A percentile compares a stretch with the other conserved stretches of the same genome.
These are phyloP conservation scores for Syncephalis fuscata DNA, from an alignment of 371 early-diverging fungal genomes.

Conservation along the genomic window DNA sequence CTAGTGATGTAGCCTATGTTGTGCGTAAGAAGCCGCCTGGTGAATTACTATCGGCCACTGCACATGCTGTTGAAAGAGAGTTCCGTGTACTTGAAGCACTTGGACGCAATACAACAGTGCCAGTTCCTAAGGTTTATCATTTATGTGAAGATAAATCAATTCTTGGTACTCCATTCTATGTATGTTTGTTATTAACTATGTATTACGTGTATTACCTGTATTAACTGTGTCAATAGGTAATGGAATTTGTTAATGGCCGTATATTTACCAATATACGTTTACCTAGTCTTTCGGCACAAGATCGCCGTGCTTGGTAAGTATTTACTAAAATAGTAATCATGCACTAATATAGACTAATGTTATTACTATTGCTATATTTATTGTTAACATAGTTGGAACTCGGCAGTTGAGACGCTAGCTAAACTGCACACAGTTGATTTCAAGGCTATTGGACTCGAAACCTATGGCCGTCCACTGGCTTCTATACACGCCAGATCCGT, in stretches of 20 bases:
- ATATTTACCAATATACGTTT: slow-evolving; percentile 54
- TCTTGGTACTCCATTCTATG: slow-evolving; percentile 84
- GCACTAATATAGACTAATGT: too few species aligned
- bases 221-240: slow-evolving; percentile 24
- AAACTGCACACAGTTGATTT: slow-evolving; percentile 60
- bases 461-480: slow-evolving; percentile 50
- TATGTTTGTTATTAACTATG: slow-evolving; percentile 11
- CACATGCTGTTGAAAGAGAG: slow-evolving; percentile 88
- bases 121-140: slow-evolving; percentile 72
- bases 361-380: too few species aligned
- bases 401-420: slow-evolving; percentile 59
- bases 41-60: slow-evolving; percentile 58
- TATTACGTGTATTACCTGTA: not conserved
- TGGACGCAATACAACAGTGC: slow-evolving; percentile 49
- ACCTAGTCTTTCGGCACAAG: slow-evolving; percentile 26
- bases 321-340: not conserved
- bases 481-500: slow-evolving; percentile 67
- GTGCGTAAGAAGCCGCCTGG: slow-evolving; percentile 90
- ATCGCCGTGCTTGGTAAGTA: slow-evolving; percentile 33
- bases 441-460: slow-evolving; percentile 40
- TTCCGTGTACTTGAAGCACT: slow-evolving; percentile 64
- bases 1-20: slow-evolving; percentile 25
- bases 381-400: slow-evolving; percentile 33
- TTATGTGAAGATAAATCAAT: slow-evolving; percentile 64
- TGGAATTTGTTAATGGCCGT: slow-evolving; percentile 84